Evolutionary conservation across 352 stramenopile species (phyloP), one percentile per base, ranked within the genome.

Genomic region (Globisporangium paddicum): DNA sequence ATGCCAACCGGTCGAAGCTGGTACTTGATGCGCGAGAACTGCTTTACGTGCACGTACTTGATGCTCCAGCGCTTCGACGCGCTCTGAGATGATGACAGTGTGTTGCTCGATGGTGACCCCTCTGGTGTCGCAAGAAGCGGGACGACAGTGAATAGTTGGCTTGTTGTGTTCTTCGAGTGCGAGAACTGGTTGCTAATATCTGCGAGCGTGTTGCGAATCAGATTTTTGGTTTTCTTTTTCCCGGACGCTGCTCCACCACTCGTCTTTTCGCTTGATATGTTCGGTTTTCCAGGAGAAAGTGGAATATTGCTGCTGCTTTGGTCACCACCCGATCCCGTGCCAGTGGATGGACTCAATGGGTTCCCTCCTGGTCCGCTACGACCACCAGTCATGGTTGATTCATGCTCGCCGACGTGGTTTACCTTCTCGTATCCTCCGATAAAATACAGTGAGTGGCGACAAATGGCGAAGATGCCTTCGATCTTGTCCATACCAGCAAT

Each of bases 21-120:
- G 30, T 89, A 93, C 46, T 89, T 88, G 40, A 90, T 86, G 23
- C 84, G 69, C 26, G 85, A 86, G 45, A 93, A 90, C 42, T 91
- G 79, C 41, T 83, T 87, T 53, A 93, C 67, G 23, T 81, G 67
- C 11, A 45, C 62, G 50, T 89, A 89, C 46, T 84, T 86, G 23
- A 90, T 74, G 53, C 58, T 77, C 80, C 80, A 90, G 16, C 67
- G 70, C 26, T 79, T 71, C n/a, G 21, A 62, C 46, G n/a, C 49
- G 13, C 9, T 58, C 14, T 10, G 10, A 23, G 21, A 41, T 9
- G 30, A 38, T 7, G 19, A 7, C 28, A 32, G 3, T 6, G 28
- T 28, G 26, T 26, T 18, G 8, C 14, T 34, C 14, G 60, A 23
- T 0, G 16, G 0, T 42, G 42, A 32, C n/a, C n/a, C n/a, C 21